Evolutionary conservation across 176 grass and related monocot genomes (phyloP).

Genomic region (Oryza meyeriana): DNA sequence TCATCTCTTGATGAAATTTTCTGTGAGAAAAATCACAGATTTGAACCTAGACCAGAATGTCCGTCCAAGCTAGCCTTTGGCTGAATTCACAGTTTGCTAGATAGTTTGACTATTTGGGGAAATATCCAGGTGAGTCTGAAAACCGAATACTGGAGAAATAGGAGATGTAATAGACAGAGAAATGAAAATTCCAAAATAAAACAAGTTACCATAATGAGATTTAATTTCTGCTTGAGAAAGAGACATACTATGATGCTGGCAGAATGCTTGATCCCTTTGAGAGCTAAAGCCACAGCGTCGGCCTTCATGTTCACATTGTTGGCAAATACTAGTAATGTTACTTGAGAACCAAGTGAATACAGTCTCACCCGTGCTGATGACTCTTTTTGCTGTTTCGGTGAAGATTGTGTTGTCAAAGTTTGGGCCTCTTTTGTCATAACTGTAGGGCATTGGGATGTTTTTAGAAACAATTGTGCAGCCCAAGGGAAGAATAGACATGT

Average conservation of each 20-base stretch:
- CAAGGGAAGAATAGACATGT: slow-evolving; percentile 32
- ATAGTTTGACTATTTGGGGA: too few relatives aligned
- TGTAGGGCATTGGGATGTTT: neutral
- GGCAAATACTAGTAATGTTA: slow-evolving; percentile 18
- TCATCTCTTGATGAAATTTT: too few relatives aligned
- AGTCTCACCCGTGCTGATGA: slow-evolving; percentile 23
- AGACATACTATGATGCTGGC: slow-evolving; percentile 4
- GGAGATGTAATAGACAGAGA: too few relatives aligned
- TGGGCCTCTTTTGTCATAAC: neutral
- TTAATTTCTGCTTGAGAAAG: neutral
- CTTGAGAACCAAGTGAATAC: slow-evolving; percentile 6
- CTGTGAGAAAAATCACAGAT: too few relatives aligned
- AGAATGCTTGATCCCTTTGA: slow-evolving; percentile 30
- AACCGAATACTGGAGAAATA: too few relatives aligned
- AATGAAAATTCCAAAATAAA: neutral
- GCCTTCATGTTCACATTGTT: slow-evolving; percentile 14
- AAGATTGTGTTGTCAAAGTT: neutral
- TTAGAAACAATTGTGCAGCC: slow-evolving; percentile 21
- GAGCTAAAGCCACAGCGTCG: slow-evolving; percentile 33
- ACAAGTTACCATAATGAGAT: neutral
- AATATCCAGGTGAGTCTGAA: too few relatives aligned
- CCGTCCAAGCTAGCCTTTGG: too few relatives aligned
- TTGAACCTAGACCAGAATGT: too few relatives aligned
- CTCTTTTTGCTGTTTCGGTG: neutral
- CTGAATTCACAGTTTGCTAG: too few relatives aligned